These are phyloP conservation scores for Pseudopyrenochaeta lycopersici DNA, from an alignment of 2,329 filamentous ascomycete genomes.

Conservation along the genomic window DNA sequence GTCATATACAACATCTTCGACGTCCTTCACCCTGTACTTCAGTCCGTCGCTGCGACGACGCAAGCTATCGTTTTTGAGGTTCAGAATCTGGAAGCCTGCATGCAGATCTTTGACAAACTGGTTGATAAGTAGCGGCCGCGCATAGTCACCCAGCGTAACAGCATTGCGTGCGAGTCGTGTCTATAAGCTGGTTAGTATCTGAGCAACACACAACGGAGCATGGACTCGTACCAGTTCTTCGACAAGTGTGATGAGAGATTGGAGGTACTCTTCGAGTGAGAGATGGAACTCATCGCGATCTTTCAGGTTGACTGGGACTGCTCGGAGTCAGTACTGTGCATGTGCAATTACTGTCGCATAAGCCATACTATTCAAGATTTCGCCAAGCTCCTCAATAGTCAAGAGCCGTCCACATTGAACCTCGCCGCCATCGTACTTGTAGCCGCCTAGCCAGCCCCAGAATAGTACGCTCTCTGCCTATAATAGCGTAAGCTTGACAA, in stretches of 20 bases:
- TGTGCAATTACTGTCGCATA: neutral
- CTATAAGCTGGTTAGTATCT: conserved; percentile 44
- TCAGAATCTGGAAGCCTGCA: conserved; percentile 94
- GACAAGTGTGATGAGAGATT: conserved; percentile 84
- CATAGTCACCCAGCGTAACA: conserved; percentile 89
- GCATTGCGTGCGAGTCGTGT: conserved; percentile 91
- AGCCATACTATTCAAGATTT: conserved; percentile 72
- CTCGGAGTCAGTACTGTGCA: conserved; percentile 11
- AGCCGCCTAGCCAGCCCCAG: conserved; percentile 82
- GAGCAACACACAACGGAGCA: neutral
- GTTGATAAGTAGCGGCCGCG: conserved; percentile 85
- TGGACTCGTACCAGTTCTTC: conserved; percentile 75
- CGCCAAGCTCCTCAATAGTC: conserved; percentile 87
- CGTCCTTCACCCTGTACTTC: conserved; percentile 97
- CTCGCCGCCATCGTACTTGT: conserved; percentile 62
- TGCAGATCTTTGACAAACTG: conserved; percentile 95
- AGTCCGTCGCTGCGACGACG: conserved; percentile 89
- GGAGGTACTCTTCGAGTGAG: conserved; percentile 96
- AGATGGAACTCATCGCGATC: conserved; percentile 91
- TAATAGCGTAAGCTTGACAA: conserved; percentile 7
- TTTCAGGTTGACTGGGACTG: conserved; percentile 91
- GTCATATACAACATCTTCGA: conserved; percentile 98
- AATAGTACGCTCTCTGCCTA: conserved; percentile 67
- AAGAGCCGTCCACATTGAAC: conserved; percentile 71
- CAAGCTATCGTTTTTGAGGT: conserved; percentile 94